phyloP scores from a whole-genome alignment of 306 rosid species.

The Astragalus glycyphyllos region DNA sequence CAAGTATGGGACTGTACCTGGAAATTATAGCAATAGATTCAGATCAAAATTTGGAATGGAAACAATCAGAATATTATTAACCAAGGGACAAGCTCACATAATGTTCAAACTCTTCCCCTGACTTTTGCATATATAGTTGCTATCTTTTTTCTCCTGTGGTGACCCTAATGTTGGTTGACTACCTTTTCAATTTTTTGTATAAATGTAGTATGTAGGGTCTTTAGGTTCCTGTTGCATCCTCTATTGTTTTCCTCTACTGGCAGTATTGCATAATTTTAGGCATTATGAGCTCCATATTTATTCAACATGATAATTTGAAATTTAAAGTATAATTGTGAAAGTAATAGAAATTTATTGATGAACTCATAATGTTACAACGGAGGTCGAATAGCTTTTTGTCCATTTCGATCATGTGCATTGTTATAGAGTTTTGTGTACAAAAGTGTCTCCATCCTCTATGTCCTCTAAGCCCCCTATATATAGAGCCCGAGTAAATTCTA shows the following conservation, averaged over 20 bases:
- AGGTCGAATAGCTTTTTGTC: too few species aligned
- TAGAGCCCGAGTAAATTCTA: too few species aligned
- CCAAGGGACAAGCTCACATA: conserved; percentile 31
- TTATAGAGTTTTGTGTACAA: too few species aligned
- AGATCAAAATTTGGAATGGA: conserved; percentile 26
- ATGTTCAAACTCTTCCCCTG: not conserved
- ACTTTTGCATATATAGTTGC: conserved; percentile 33
- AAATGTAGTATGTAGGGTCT: conserved; percentile 23
- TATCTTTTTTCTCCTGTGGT: not conserved
- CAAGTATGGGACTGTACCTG: conserved; percentile 38
- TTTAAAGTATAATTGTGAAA: too few species aligned
- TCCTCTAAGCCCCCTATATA: too few species aligned
- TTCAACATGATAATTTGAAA: too few species aligned
- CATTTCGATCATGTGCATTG: too few species aligned
- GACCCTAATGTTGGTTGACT: conserved; percentile 38
- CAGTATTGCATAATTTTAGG: not conserved
- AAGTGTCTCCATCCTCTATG: too few species aligned
- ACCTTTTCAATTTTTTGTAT: not conserved
- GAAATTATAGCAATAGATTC: conserved; percentile 2
- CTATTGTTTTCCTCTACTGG: not conserved
- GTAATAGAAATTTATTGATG: too few species aligned
- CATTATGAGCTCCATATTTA: not conserved
- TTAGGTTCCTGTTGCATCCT: conserved; percentile 6
- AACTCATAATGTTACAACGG: too few species aligned
- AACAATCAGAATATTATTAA: not conserved